phyloP scores from a whole-genome alignment of 257 asterid species.

The Solanum corneliomulleri region DNA sequence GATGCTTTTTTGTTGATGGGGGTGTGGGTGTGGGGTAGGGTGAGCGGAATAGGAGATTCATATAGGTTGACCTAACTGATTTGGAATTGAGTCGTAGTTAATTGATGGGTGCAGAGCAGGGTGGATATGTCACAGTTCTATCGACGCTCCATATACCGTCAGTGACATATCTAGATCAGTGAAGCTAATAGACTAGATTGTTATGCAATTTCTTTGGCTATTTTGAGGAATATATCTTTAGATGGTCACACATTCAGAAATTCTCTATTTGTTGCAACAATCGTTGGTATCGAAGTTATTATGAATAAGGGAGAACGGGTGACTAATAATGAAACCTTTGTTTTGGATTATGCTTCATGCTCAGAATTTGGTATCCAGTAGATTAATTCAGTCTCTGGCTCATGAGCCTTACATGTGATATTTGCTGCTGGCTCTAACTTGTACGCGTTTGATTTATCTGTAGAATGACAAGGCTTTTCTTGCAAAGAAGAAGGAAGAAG shows the following conservation, averaged over 20 bases:
- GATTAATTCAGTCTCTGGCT: background rate
- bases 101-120: background rate
- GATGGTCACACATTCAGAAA: background rate
- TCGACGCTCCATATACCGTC: background rate
- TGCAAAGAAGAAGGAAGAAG: slow-evolving; percentile 1
- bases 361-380: background rate
- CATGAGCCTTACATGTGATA: background rate
- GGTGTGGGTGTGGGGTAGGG: background rate
- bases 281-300: background rate
- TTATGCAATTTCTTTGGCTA: background rate
- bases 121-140: background rate
- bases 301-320: background rate
- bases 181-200: background rate
- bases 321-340: background rate
- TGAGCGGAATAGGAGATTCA: background rate
- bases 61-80: background rate
- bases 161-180: background rate
- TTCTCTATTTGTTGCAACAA: background rate
- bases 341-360: background rate
- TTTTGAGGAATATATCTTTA: background rate
- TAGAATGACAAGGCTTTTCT: background rate
- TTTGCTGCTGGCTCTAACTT: background rate
- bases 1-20: background rate
- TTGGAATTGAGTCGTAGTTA: background rate
- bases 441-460: background rate